Evolutionary conservation across 805 yeast species (phyloP).

Genomic region (Lipomyces chichibuensis): DNA sequence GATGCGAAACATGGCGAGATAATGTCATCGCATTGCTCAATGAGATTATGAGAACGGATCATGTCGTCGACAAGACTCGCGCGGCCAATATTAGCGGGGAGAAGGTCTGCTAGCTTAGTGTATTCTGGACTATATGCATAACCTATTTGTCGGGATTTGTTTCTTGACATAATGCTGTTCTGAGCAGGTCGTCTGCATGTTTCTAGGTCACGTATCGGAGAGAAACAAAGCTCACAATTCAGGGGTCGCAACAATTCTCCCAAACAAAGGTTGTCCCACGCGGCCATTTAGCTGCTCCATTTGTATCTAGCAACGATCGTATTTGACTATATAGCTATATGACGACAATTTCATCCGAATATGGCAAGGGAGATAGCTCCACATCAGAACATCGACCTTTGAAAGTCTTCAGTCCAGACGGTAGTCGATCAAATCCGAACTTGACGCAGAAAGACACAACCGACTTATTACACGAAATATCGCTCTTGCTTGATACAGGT

Average conservation of each 20-base stretch:
- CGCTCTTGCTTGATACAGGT: conserved; percentile 42
- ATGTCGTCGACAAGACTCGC: conserved; percentile 51
- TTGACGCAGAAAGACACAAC: not conserved
- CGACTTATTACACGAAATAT: conserved; percentile 38
- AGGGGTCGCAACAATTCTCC: not conserved
- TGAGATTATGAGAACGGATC: conserved; percentile 50
- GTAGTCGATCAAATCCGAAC: not conserved
- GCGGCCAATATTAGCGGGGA: conserved; percentile 61
- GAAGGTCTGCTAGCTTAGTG: conserved; percentile 44
- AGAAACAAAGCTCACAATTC: too few relatives aligned
- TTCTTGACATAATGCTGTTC: not conserved
- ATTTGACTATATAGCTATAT: too few relatives aligned
- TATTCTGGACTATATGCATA: conserved; percentile 38
- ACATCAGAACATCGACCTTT: not conserved
- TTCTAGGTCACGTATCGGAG: too few relatives aligned
- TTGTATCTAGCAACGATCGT: too few relatives aligned
- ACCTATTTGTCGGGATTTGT: conserved; percentile 28
- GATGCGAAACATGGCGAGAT: conserved; percentile 42
- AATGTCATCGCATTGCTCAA: conserved; percentile 40
- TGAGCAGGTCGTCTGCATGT: not conserved
- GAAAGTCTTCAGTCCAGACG: not conserved
- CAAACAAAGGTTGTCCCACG: too few relatives aligned
- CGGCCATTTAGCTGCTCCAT: too few relatives aligned
- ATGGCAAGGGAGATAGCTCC: not conserved
- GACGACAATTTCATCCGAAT: not conserved